These are phyloP conservation scores for Paralagenidium karlingii DNA, from an alignment of 352 stramenopile species.

Conservation along the genomic window DNA sequence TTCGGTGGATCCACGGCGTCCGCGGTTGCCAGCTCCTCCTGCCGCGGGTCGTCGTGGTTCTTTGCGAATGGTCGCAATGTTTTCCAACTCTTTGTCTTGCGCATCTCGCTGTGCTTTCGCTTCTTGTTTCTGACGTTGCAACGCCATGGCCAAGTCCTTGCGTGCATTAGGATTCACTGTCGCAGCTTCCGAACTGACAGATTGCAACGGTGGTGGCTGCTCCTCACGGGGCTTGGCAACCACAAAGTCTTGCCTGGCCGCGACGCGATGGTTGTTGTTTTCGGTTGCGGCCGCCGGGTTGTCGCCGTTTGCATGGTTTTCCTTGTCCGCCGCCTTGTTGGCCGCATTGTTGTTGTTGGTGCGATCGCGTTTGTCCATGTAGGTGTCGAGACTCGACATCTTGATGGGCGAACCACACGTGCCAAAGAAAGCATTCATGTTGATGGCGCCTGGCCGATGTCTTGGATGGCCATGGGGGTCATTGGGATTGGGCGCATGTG, in stretches of 20 bases:
- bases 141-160: constrained; percentile 25
- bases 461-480: too few species aligned
- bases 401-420: constrained; percentile 61
- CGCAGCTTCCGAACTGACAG: constrained; percentile 31
- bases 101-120: constrained; percentile 8
- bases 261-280: background rate
- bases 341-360: constrained; percentile 4
- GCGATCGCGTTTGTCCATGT: constrained; percentile 8
- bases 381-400: constrained; percentile 32
- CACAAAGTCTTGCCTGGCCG: constrained; percentile 6
- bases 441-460: too few species aligned
- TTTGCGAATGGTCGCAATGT: constrained; percentile 35
- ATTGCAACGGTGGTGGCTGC: constrained; percentile 7
- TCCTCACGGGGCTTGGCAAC: constrained; percentile 4
- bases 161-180: constrained; percentile 39
- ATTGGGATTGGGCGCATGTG: background rate
- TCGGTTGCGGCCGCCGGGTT: background rate
- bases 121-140: constrained; percentile 18
- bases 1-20: constrained; percentile 28
- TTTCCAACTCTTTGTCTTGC: constrained; percentile 12
- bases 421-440: constrained; percentile 49
- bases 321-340: background rate
- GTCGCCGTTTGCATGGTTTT: background rate
- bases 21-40: constrained; percentile 13
- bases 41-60: constrained; percentile 1